Base-by-base conservation (phyloP, 2,329 filamentous ascomycete genomes). In the Lachnellula subtilissima region DNA sequence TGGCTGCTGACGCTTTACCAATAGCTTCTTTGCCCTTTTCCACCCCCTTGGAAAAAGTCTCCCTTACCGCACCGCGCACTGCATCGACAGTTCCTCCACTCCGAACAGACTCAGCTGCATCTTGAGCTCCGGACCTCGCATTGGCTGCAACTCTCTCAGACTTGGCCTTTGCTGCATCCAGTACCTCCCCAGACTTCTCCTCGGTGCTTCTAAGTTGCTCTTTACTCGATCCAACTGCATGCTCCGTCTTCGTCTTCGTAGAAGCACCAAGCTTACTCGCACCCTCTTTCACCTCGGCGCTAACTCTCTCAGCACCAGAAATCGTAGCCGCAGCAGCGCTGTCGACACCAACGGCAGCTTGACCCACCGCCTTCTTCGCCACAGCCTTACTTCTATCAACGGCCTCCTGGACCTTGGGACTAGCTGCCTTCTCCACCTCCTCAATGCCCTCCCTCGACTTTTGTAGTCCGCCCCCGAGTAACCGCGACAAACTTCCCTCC, bases 401-500 rank as follows among this genome's bases (percentile, higher is more conserved):
- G 28, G 71, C 71, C 52, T 73, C 70, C 48, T 69, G 69, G 17
- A 72, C 67, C 50, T 70, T 67, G 15, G 68, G 69, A 32, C 67
- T 62, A 7, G 71, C 68, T 52, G 68, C 63, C 36, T 66, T 69
- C 50, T 67, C 68, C 5, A 60, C 64, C 8, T 55, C 48, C 48
- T 65, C 61, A 39, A 69, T 58, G 2, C 60, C 67, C 23, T 70
- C 67, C 43, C 61, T 67, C 19, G 62, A 62, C 50, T 64, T 66
- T 49, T 67, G 49, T 64, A 52, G 61, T 48, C 46, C 66, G 64
- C 28, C 68, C 63, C 58, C 72, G 61, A 54, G 64, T 62, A 83
- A 60, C n/a, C 73, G 69, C 9, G 72, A 72, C 39, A 76, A 70
- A 35, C 72, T 69, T 14, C 73, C 74, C 69, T 87, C 84, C 62